Evolutionary conservation across 768 basidiomycete species (phyloP).

Genomic region (Auriscalpium microsporum): DNA sequence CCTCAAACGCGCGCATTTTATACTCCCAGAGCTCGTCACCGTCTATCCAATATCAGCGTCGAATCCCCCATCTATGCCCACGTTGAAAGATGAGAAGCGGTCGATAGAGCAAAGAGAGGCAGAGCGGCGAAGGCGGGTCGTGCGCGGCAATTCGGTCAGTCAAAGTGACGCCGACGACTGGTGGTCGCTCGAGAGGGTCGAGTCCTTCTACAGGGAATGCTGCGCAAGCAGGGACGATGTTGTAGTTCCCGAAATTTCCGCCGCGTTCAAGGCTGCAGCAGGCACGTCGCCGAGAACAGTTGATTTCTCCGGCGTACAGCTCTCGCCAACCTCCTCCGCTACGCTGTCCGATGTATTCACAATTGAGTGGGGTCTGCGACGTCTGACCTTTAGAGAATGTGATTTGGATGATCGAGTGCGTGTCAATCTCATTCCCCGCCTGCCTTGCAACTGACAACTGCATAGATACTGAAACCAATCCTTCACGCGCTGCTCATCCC

Average conservation of each 20-base stretch:
- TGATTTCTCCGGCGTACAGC: constrained; percentile 72
- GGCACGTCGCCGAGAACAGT: constrained; percentile 56
- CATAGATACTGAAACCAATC: constrained; percentile 76
- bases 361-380: constrained; percentile 88
- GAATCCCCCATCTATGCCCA: constrained; percentile 76
- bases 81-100: constrained; percentile 72
- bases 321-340: constrained; percentile 61
- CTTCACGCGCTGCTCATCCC: constrained; percentile 86
- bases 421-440: background rate
- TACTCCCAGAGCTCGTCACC: constrained; percentile 75
- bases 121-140: constrained; percentile 57
- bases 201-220: constrained; percentile 81
- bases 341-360: constrained; percentile 86
- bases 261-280: constrained; percentile 58
- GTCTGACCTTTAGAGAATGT: constrained; percentile 79
- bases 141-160: constrained; percentile 43
- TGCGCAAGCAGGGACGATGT: constrained; percentile 69
- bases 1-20: constrained; percentile 85
- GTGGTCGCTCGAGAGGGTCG: constrained; percentile 83
- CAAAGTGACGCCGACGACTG: constrained; percentile 43
- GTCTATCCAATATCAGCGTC: constrained; percentile 85
- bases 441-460: background rate
- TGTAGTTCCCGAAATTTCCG: constrained; percentile 55
- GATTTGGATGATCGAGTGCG: constrained; percentile 76
- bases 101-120: constrained; percentile 71